Evolutionary conservation across 176 grass and related monocot genomes (phyloP).

Genomic region (Oryza punctata): DNA sequence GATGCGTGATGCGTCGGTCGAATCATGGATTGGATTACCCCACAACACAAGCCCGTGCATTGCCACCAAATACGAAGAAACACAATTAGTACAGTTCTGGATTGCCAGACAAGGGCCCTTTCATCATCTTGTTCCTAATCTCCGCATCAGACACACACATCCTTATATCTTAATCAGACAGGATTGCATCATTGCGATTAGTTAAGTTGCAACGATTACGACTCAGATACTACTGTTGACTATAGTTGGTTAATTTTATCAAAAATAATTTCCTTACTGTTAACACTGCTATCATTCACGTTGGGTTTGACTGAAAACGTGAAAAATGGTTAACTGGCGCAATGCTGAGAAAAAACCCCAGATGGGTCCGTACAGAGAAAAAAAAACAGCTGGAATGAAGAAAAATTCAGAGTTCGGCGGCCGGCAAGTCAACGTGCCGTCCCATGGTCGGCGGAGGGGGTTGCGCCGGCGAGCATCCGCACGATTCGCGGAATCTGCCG

Average conservation of each 20-base stretch:
- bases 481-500: background rate
- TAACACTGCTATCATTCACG: background rate
- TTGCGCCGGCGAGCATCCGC: background rate
- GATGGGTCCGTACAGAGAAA: background rate
- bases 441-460: slow-evolving; percentile 1
- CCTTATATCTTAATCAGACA: background rate
- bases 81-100: background rate
- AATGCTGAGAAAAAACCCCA: background rate
- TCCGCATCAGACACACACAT: background rate
- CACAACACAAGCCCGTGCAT: background rate
- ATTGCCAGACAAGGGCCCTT: background rate
- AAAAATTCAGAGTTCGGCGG: background rate
- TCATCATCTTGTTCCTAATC: background rate
- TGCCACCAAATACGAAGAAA: background rate
- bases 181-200: background rate
- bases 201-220: background rate
- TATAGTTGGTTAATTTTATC: background rate
- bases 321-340: background rate
- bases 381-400: background rate
- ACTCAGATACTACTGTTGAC: background rate
- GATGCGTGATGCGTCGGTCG: background rate
- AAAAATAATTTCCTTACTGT: background rate
- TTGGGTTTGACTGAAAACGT: slow-evolving; percentile 3
- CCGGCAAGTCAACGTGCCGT: slow-evolving; percentile 27
- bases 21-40: no score